Evolutionary conservation across 78 protist genomes (phyloP), one percentile per base, ranked within the genome.

Genomic region (Protostelium mycophagum): DNA sequence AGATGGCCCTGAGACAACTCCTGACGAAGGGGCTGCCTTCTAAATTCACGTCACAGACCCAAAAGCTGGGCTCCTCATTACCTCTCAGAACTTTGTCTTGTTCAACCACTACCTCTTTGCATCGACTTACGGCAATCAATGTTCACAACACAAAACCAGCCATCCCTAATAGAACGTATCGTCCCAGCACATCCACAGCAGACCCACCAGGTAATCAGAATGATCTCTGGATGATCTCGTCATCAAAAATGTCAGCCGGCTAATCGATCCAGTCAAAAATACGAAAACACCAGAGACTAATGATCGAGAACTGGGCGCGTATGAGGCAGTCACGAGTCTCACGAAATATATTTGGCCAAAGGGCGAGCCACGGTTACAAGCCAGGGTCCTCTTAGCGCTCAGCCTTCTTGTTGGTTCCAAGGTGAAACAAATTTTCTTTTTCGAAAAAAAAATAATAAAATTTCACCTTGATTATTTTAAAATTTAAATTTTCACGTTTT

Each of bases 341-440:
- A 36, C 85, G 0, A 88, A 88, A 34, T 92, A 92, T 86, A 84
- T 92, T 28, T 89, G 91, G 91, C 94, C 94, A 23, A 92, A 92
- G 38, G 91, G 83, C 63, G 88, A 92, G 39, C 38, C n/a, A 0
- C 35, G 86, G 31, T 92, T 92, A 38, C 89, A 92, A 84, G 90
- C 83, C 28, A 38, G 94, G 38, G 87, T 92, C 85, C 35, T 92
- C n/a, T 25, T 63, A 10, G 89, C 94, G 1, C 85, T 92, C 0
- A 35, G 36, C 31, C 88, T 92, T 0, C 37, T 92, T 5, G 86
- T 92, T 31, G 91, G 90, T 5, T 89, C 94, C 9, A 92, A 92
- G 34, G 63, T 92, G 0, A 25, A 91, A 91, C 37, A 29, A 83
- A 83, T 83, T 29, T 29, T 83, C 29, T 29, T 29, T 29, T 29